A percentile compares a stretch with the other conserved stretches of the same genome.
Evolutionary conservation across 2,329 filamentous ascomycete genomes (phyloP).

Genomic region (Calonectria fujianensis): DNA sequence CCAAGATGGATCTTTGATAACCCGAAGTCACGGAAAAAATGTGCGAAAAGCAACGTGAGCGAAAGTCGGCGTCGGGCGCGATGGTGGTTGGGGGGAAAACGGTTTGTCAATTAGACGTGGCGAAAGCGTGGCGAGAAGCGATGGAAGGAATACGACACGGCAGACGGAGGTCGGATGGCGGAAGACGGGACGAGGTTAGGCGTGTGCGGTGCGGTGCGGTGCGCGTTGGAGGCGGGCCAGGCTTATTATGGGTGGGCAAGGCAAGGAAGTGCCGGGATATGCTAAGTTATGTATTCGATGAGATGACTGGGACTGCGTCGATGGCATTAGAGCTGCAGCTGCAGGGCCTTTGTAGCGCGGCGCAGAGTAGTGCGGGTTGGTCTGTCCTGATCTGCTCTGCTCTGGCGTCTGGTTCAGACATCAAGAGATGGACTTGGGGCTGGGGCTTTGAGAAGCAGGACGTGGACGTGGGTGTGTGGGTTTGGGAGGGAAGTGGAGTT

Average conservation of each 20-base stretch:
- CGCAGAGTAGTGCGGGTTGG: constrained; percentile 12
- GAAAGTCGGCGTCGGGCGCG: constrained; percentile 14
- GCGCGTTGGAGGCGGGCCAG: constrained; percentile 43
- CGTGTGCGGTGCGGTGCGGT: constrained; percentile 31
- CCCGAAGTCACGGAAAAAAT: constrained; percentile 24
- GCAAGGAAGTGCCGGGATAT: constrained; percentile 32
- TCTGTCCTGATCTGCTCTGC: constrained; percentile 19
- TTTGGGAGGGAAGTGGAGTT: constrained; percentile 21
- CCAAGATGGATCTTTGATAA: constrained; percentile 26
- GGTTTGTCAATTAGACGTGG: constrained; percentile 38
- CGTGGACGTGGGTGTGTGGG: constrained; percentile 31
- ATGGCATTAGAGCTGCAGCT: constrained; percentile 54
- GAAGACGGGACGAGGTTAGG: constrained; percentile 40
- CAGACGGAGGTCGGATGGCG: constrained; percentile 39
- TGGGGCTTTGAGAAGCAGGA: constrained; percentile 23
- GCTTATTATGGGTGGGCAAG: constrained; percentile 42
- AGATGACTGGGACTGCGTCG: constrained; percentile 40
- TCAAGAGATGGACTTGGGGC: constrained; percentile 31
- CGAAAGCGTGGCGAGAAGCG: constrained; percentile 35
- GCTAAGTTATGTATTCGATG: constrained; percentile 23
- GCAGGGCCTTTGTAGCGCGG: constrained; percentile 47
- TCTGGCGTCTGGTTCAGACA: constrained; percentile 21
- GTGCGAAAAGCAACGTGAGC: constrained; percentile 35
- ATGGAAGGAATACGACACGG: constrained; percentile 34
- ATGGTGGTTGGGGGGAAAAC: constrained; percentile 26